Percentiles rank a stretch among this genome's conserved stretches.
Conservation (phyloP, 1,284 basidiomycete genomes). For the Cryptococcus sp. region DNA sequence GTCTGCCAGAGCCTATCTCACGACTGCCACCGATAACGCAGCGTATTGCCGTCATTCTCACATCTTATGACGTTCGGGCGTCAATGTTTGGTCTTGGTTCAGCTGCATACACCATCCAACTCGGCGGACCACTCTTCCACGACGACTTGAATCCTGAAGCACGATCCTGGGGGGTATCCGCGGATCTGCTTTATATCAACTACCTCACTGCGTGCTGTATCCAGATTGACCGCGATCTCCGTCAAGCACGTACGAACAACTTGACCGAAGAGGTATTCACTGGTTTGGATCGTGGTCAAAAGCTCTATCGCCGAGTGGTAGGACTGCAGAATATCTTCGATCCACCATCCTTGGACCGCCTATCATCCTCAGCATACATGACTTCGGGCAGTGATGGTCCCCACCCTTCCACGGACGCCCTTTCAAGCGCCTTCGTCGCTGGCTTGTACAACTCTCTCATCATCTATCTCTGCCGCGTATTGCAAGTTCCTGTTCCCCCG, state of each 20-base stretch:
- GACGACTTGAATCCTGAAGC: no score
- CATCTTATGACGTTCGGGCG: slow-evolving; percentile 4
- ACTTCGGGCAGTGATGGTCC: no score
- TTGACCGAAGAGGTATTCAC: no score
- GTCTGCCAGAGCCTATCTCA: background rate
- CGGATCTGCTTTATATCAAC: no score
- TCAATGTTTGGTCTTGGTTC: slow-evolving; percentile 2
- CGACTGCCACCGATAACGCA: slow-evolving; percentile 1
- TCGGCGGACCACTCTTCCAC: background rate
- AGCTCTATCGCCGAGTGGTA: no score
- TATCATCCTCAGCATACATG: background rate
- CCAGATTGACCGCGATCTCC: no score
- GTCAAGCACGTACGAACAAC: no score
- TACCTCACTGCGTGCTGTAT: no score
- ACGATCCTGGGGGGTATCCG: no score
- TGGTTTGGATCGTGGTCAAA: no score
- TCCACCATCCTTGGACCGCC: background rate
- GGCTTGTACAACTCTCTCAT: slow-evolving; percentile 5
- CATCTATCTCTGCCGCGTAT: slow-evolving; percentile 5
- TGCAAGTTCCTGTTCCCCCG: background rate
- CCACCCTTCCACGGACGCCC: background rate
- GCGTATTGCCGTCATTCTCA: slow-evolving; percentile 4
- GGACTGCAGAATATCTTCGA: background rate
- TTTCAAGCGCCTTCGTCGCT: background rate
- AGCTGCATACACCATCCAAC: slow-evolving; percentile 2